phyloP scores from a whole-genome alignment of 2,329 filamentous ascomycete species.

The Colletotrichum abscissum region DNA sequence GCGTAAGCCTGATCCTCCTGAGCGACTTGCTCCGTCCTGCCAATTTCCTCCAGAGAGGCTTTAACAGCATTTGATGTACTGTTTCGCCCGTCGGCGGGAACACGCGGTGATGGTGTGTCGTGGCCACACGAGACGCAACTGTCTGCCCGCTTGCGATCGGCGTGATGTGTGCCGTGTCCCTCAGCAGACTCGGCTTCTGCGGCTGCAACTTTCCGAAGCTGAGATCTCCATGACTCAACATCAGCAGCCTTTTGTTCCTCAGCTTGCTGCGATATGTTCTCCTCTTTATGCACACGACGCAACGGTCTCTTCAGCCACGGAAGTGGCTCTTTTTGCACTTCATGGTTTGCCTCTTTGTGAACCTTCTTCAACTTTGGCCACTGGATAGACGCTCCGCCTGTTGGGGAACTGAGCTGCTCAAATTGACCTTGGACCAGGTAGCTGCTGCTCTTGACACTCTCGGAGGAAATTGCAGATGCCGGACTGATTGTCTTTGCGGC shows the following conservation, averaged over 20 bases:
- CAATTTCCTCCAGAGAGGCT: neutral
- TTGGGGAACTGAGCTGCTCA: neutral
- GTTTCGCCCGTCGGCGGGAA: neutral
- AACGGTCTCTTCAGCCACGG: conserved; percentile 26
- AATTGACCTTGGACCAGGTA: neutral
- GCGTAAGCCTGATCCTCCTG: neutral
- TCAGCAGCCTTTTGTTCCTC: neutral
- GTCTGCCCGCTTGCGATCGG: conserved; percentile 11
- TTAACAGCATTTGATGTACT: neutral
- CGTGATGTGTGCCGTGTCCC: neutral
- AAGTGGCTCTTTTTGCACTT: neutral
- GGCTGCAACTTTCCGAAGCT: conserved; percentile 15
- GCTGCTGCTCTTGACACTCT: neutral
- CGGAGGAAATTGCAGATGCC: neutral
- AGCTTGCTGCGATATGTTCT: conserved; percentile 20
- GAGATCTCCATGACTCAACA: conserved; percentile 23
- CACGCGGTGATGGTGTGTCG: neutral
- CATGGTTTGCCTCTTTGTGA: neutral
- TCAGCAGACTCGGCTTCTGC: neutral
- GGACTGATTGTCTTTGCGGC: neutral
- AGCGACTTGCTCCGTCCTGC: neutral
- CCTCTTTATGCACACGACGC: conserved; percentile 29
- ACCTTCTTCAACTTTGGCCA: conserved; percentile 34
- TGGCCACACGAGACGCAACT: conserved; percentile 11
- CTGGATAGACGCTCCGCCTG: conserved; percentile 1